Evolutionary conservation across 371 early-diverging fungal species (phyloP), one percentile per base, ranked within the genome.

Genomic region (Mucor circinelloides): DNA sequence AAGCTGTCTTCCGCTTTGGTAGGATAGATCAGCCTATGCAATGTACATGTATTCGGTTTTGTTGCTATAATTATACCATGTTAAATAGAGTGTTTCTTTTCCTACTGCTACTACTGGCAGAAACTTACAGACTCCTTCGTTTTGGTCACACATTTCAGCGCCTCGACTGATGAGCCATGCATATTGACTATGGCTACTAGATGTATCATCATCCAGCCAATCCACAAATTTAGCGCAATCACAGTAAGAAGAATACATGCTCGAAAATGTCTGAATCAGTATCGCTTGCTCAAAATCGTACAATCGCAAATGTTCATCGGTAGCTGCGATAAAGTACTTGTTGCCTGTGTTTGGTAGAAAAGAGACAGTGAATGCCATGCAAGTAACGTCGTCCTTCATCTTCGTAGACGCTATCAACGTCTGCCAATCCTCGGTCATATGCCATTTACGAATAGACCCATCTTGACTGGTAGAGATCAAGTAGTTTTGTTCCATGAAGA

Each of bases 301-400:
- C n/a, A 97, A 74, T 55, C 90, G 82, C 12, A 96, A 68, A 58
- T 91, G 88, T 67, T 91, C 94, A 69, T 97, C 97, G 34, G 92
- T 91, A 2, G 97, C 92, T 2, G 93, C 95, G 32, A 94, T 65
- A 75, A 97, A 95, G 79, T 91, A 95, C 63, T 89, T 90, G 80
- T 97, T 96, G 36, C 95, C 97, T 0, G 93, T 91, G 67, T 94
- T 87, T 2, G 97, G 97, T n/a, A 95, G 77, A 77, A 96, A 96
- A 1, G 95, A 91, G 3, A 94, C 90, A 0, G 91, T 94, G 78
- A 97, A 97, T 6, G 94, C 96, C 95, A 97, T 97, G 77, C 95
- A 96, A 0, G 95, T 95, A 13, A 90, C 80, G 13, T 91, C 92
- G 56, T 97, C 96, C 28, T 78, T 78, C 86, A 97, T 89, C 55